phyloP scores from a whole-genome alignment of 805 yeast species.

The Wickerhamiella dianesei region DNA sequence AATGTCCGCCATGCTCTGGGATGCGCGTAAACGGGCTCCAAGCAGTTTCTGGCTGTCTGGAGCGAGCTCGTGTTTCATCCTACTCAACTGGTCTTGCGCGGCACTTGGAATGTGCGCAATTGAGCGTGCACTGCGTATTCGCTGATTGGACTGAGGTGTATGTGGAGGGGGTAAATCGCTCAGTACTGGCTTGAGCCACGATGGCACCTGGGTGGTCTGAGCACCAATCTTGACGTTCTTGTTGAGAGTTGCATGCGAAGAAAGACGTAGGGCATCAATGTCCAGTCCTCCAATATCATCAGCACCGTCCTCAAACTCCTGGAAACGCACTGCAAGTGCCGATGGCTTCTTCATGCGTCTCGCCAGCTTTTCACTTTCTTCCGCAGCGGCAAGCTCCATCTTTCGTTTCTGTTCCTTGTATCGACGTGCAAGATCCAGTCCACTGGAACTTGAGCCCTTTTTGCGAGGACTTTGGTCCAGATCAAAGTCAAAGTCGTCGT shows the following conservation, averaged over 20 bases:
- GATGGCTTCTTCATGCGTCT: background rate
- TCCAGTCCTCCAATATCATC: conserved; percentile 16
- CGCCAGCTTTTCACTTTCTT: conserved; percentile 7
- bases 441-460: background rate
- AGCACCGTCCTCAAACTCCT: conserved; percentile 5
- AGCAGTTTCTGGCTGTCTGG: background rate
- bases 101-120: conserved; percentile 12
- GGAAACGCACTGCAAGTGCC: conserved; percentile 2
- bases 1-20: conserved; percentile 7
- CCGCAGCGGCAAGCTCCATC: conserved; percentile 11
- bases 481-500: conserved; percentile 14
- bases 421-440: conserved; percentile 9
- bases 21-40: conserved; percentile 4
- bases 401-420: conserved; percentile 11
- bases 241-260: conserved; percentile 14
- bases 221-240: conserved; percentile 16
- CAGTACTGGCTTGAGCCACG: background rate
- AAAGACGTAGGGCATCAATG: conserved; percentile 12
- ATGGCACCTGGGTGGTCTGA: background rate
- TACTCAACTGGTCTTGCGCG: background rate
- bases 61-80: background rate
- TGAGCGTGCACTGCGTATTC: conserved; percentile 16
- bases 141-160: conserved; percentile 9
- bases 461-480: conserved; percentile 8
- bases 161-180: background rate